Base-by-base conservation (phyloP, 441 rosid genomes). In the Eruca vesicaria region DNA sequence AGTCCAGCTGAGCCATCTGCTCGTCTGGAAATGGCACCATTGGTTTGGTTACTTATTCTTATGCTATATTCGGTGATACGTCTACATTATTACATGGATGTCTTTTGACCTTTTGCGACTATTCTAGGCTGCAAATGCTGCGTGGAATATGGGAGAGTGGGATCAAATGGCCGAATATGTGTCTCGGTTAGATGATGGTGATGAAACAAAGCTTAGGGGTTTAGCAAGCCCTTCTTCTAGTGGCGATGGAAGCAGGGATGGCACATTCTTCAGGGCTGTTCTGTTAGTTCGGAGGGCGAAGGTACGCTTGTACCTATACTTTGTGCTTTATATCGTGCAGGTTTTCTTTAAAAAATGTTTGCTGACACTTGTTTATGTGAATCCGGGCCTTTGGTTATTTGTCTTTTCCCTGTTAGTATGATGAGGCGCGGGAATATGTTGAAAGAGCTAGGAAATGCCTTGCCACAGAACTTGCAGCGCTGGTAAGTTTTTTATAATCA, bases 101-200 rank as follows among this genome's bases (percentile, higher is more conserved):
- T 48, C 55, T 48, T 48, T 1, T 48, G 55, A 73, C 14, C 66
- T 76, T 63, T 36, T 75, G 66, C 75, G 35, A 72, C 80, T 36
- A 43, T 74, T 28, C 82, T 69, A 96, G 99, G 99, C 99, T 81
- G 99, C 99, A 75, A 55, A 4, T 52, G 99, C 99, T 86, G 99
- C 99, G 74, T 97, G 99, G 99, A 94, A 91, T 82, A 94, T 97
- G 99, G 98, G 99, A 59, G 99, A 97, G 77, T 97, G 99, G 99
- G 99, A 97, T 83, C 99, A 94, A 81, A 97, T 97, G 99, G 90
- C 97, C 3, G 99, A 97, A 82, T 97, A 94, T 83, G 99, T 94
- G 61, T 91, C 93, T 72, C 88, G 92, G 67, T 84, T 97, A 79
- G 99, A 97, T 80, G 99, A 97, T 82, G 99, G 99, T 53, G 99